phyloP scores from a whole-genome alignment of 768 basidiomycete genomes.

The Paxillus ammoniavirescens region DNA sequence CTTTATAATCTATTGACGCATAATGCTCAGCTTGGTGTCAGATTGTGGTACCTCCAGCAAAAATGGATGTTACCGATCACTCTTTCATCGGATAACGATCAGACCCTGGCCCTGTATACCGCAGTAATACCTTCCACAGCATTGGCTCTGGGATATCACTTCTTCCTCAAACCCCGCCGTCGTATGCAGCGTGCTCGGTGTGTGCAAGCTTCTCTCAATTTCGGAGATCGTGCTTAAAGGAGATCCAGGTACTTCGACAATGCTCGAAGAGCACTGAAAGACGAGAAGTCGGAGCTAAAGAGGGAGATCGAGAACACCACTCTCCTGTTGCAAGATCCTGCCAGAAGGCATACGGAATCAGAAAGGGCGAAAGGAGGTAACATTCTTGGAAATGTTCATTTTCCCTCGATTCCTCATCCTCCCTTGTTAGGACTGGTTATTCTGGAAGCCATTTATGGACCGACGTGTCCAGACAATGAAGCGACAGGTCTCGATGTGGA shows the following conservation, averaged over 20 bases:
- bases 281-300: slow-evolving; percentile 61
- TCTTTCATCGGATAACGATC: slow-evolving; percentile 49
- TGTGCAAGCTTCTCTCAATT: slow-evolving; percentile 11
- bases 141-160: slow-evolving; percentile 53
- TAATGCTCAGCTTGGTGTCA: slow-evolving; percentile 27
- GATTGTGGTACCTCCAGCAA: slow-evolving; percentile 57
- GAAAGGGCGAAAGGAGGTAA: slow-evolving; percentile 71
- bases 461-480: slow-evolving; percentile 47
- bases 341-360: slow-evolving; percentile 56
- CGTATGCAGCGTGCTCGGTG: slow-evolving; percentile 56
- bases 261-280: slow-evolving; percentile 58
- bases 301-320: slow-evolving; percentile 63
- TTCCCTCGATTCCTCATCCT: slow-evolving; percentile 14
- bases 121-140: slow-evolving; percentile 55
- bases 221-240: slow-evolving; percentile 14
- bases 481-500: slow-evolving; percentile 61
- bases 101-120: slow-evolving; percentile 47
- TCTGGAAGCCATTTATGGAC: slow-evolving; percentile 71
- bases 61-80: slow-evolving; percentile 55
- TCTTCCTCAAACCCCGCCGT: slow-evolving; percentile 54
- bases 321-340: slow-evolving; percentile 64
- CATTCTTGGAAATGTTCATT: slow-evolving; percentile 11
- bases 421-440: slow-evolving; percentile 65
- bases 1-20: slow-evolving; percentile 5
- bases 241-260: slow-evolving; percentile 60